Evolutionary conservation across 2,329 filamentous ascomycete species (phyloP), one percentile per base, ranked within the genome.

Genomic region (Aspergillus chevalieri): DNA sequence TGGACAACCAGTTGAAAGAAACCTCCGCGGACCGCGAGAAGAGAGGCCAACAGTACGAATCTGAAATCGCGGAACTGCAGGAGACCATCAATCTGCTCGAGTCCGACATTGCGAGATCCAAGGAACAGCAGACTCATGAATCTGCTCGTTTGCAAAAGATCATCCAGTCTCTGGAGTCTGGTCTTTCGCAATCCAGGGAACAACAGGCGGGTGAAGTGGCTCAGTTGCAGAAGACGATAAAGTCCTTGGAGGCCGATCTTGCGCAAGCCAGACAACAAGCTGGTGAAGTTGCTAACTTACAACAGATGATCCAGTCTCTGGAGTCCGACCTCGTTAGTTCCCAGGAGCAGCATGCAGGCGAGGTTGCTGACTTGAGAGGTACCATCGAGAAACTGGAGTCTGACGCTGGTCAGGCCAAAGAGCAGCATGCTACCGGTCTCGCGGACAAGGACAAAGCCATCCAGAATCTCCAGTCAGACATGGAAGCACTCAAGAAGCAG

Each of bases 31-130:
- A 76, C 42, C 66, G 71, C 46, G 71, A 76, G 53, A 62, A 58
- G 46, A 67, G 66, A 46, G 66, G 66, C 28, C 56, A 64, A 17
- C 65, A 68, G 47, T 68, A 75, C 22, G 84, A 86, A 41, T 81
- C 79, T 1, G 83, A 87, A 58, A 74, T 79, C 46, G 77, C 80
- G n/a, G 82, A 85, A 53, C 66, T 87, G 10, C 78, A 79, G 58
- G 78, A 77, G 21, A 83, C 75, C 1, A 76, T 86, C 24, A 80
- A 78, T 48, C 76, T 78, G 42, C 69, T 89, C 14, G 81, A 87
- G 63, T 60, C 55, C 2, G 62, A 70, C 28, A 55, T 71, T 33
- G 64, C 54, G 12, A 65, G 85, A 76, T 76, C 78, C 41, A 85
- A 84, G 62, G 76, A 78, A 52, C 81, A 81, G 58, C 74, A 19